A percentile compares a stretch with the other conserved stretches of the same genome.
Evolutionary conservation across 192 early-diverging fungal genomes (phyloP).

Genomic region (Cetraspora pellucida): DNA sequence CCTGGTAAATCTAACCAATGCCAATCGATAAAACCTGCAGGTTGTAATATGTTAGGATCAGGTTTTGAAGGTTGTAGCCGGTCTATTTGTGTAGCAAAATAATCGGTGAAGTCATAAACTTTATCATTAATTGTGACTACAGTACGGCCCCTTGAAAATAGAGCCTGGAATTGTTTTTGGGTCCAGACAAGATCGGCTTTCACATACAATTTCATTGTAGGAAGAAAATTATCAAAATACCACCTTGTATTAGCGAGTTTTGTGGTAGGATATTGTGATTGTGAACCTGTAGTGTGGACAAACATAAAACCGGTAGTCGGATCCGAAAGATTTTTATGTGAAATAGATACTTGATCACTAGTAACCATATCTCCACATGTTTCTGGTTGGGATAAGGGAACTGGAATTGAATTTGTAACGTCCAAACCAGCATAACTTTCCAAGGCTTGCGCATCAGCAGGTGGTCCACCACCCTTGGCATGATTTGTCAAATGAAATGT

Average conservation of each 20-base stretch:
- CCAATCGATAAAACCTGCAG: slow-evolving; percentile 28
- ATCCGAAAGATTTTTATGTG: slow-evolving; percentile 27
- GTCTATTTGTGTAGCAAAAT: slow-evolving; percentile 39
- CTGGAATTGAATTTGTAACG: slow-evolving; percentile 65
- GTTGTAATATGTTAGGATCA: neutral
- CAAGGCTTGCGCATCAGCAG: slow-evolving; percentile 46
- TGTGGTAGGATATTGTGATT: slow-evolving; percentile 42
- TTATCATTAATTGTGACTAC: slow-evolving; percentile 64
- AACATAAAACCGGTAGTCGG: slow-evolving; percentile 24
- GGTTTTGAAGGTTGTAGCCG: slow-evolving; percentile 39
- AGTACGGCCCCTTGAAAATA: slow-evolving; percentile 49
- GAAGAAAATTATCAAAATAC: slow-evolving; percentile 52
- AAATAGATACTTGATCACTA: slow-evolving; percentile 9
- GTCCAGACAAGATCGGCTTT: slow-evolving; percentile 65
- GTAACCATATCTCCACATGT: slow-evolving; percentile 61
- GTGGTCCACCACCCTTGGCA: slow-evolving; percentile 39
- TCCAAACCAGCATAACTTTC: slow-evolving; percentile 65
- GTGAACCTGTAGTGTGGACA: slow-evolving; percentile 39
- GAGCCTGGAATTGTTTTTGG: slow-evolving; percentile 49
- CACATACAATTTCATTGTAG: slow-evolving; percentile 48
- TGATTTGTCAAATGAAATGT: slow-evolving; percentile 65
- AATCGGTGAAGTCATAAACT: slow-evolving; percentile 67
- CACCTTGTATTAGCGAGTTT: slow-evolving; percentile 51
- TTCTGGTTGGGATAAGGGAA: slow-evolving; percentile 48
- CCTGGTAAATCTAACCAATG: neutral